A percentile compares a stretch with the other conserved stretches of the same genome.
These are phyloP conservation scores for Schizosaccharomyces japonicus DNA, from an alignment of 805 yeast species.

Conservation along the genomic window DNA sequence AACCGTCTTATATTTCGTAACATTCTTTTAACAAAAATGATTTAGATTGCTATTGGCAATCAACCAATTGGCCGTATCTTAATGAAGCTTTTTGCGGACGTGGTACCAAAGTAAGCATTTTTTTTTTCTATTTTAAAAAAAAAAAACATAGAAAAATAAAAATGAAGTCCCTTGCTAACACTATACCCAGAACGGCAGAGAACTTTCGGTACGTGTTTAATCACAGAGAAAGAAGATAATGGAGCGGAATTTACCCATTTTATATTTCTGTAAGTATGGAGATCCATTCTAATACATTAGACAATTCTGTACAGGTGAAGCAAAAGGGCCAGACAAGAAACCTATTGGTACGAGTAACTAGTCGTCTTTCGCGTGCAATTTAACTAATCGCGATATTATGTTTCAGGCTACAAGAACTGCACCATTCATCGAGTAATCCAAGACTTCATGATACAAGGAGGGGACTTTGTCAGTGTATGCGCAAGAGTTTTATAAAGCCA, in stretches of 20 bases:
- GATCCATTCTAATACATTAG: slow-evolving; percentile 48
- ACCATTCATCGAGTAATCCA: slow-evolving; percentile 29
- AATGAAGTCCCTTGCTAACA: neutral
- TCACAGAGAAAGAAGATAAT: neutral
- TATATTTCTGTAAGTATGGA: neutral
- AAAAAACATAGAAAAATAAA: neutral
- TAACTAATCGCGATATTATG: slow-evolving; percentile 5
- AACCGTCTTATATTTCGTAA: no score
- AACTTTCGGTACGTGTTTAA: neutral
- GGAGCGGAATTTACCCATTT: neutral
- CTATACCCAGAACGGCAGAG: neutral
- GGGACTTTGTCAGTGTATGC: slow-evolving; percentile 25
- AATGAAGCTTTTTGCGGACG: neutral
- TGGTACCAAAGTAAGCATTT: neutral
- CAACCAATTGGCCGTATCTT: neutral
- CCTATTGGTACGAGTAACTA: neutral
- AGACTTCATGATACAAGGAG: slow-evolving; percentile 30
- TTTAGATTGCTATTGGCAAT: neutral
- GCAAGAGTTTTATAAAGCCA: neutral
- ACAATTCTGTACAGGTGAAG: slow-evolving; percentile 39
- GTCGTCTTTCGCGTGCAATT: neutral
- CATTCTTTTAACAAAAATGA: no score
- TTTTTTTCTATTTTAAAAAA: neutral
- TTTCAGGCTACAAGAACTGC: slow-evolving; percentile 29
- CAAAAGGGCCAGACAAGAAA: slow-evolving; percentile 15